Conservation (phyloP, 2,329 filamentous ascomycete genomes). For the Blastomyces silverae region DNA sequence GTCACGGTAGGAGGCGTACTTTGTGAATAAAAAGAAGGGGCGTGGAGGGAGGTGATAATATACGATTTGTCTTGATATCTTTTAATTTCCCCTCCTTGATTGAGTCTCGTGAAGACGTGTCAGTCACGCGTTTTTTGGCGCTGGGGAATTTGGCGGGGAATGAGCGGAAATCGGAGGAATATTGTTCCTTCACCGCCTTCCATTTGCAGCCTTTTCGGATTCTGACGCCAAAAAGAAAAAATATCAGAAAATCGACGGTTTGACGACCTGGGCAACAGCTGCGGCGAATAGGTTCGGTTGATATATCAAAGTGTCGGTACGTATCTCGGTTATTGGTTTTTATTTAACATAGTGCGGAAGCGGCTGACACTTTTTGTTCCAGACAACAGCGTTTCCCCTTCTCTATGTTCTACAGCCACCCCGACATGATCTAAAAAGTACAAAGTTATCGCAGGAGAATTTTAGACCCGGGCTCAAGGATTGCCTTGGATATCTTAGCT, state of each 20-base stretch:
- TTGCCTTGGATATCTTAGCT: constrained; percentile 4
- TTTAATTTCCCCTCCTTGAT: background rate
- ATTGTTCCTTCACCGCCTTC: constrained; percentile 30
- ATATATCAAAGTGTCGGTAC: background rate
- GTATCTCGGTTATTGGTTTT: background rate
- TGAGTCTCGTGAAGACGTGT: constrained; percentile 9
- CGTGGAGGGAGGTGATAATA: background rate
- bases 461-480: background rate
- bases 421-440: background rate
- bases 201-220: constrained; percentile 10
- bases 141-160: constrained; percentile 13
- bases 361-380: background rate
- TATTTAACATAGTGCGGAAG: background rate
- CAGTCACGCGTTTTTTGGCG: constrained; percentile 23
- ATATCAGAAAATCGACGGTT: background rate
- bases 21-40: background rate
- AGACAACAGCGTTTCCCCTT: background rate
- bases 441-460: background rate
- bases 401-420: background rate
- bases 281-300: background rate
- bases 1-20: background rate
- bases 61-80: background rate
- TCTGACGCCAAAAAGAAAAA: background rate
- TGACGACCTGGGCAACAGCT: background rate
- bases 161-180: constrained; percentile 16